Conservation (phyloP, 495 filamentous ascomycete species). For the Amorphotheca resinae region DNA sequence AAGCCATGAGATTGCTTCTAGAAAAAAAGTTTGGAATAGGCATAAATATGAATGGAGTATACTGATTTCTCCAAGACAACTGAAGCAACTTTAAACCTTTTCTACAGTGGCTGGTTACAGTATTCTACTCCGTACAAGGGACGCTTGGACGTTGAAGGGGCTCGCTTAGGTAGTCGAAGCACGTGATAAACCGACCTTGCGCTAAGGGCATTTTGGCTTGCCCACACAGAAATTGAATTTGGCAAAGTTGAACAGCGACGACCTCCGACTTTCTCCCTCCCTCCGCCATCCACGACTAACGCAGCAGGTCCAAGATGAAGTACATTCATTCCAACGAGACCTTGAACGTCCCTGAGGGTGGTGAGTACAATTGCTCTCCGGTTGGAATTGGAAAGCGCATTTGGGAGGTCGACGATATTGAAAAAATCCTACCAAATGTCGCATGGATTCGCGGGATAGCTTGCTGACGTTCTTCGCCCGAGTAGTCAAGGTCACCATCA, state of each 20-base stretch:
- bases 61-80: too few species aligned
- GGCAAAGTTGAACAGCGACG: constrained; percentile 1
- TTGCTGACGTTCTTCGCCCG: constrained; percentile 27
- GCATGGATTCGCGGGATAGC: constrained; percentile 22
- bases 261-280: constrained; percentile 10
- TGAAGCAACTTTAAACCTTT: too few species aligned
- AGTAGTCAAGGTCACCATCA: constrained; percentile 89
- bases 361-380: constrained; percentile 44
- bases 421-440: constrained; percentile 2
- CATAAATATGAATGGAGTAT: too few species aligned
- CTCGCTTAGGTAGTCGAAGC: background rate
- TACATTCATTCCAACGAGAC: constrained; percentile 96
- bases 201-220: background rate
- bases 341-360: constrained; percentile 87
- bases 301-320: constrained; percentile 63
- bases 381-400: background rate
- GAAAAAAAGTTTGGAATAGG: too few species aligned
- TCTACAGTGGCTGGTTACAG: too few species aligned
- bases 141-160: too few species aligned
- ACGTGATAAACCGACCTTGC: background rate
- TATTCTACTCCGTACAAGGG: too few species aligned
- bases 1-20: too few species aligned
- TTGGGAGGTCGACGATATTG: background rate
- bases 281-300: constrained; percentile 17
- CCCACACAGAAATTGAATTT: constrained; percentile 3